Evolutionary conservation across 2,329 filamentous ascomycete genomes (phyloP).

Genomic region (Arthrobotrys sphaeroides): DNA sequence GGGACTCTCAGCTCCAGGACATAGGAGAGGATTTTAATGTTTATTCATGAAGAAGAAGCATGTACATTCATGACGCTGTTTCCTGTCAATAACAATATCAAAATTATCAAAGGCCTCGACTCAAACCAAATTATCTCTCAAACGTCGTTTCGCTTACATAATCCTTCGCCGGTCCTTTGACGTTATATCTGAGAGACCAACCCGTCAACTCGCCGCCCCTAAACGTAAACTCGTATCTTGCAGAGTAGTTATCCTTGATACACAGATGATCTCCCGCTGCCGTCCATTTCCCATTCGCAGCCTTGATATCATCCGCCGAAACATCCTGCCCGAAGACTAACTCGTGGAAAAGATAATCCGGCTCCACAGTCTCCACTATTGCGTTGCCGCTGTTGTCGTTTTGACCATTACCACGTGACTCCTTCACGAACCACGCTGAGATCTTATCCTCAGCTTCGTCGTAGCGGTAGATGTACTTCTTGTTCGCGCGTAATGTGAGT

Average conservation of each 20-base stretch:
- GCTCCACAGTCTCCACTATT: slow-evolving; percentile 4
- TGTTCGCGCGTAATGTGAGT: slow-evolving; percentile 25
- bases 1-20: background rate
- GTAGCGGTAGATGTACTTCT: slow-evolving; percentile 41
- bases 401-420: slow-evolving; percentile 3
- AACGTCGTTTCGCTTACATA: slow-evolving; percentile 36
- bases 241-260: slow-evolving; percentile 40
- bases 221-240: slow-evolving; percentile 24
- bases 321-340: background rate
- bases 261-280: slow-evolving; percentile 31
- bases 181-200: slow-evolving; percentile 28
- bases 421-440: slow-evolving; percentile 39
- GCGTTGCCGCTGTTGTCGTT: slow-evolving; percentile 20
- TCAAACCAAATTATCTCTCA: background rate
- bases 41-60: background rate
- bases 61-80: slow-evolving; percentile 3
- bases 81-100: background rate
- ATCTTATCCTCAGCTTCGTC: slow-evolving; percentile 18
- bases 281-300: slow-evolving; percentile 8
- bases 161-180: slow-evolving; percentile 35
- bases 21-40: background rate
- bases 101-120: background rate
- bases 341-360: slow-evolving; percentile 41
- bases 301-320: background rate
- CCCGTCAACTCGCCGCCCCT: background rate